A percentile compares a stretch with the other conserved stretches of the same genome.
These are phyloP conservation scores for Colletotrichum gloeosporioides DNA, from an alignment of 2,329 filamentous ascomycete genomes.

Conservation along the genomic window DNA sequence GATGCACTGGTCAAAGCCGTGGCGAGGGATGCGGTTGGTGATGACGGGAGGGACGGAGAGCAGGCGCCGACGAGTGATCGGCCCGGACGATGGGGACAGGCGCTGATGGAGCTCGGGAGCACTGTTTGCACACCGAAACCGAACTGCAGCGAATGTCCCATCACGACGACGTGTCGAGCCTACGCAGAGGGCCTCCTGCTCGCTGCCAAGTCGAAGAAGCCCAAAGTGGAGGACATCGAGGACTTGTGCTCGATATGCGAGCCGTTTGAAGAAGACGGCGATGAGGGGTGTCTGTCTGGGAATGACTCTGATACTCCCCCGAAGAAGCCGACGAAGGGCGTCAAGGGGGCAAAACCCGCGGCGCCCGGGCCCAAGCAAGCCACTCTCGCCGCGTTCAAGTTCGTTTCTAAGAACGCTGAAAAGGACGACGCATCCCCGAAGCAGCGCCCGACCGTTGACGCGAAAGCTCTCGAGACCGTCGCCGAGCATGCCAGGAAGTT, in stretches of 20 bases:
- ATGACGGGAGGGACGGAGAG: slow-evolving; percentile 17
- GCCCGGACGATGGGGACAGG: slow-evolving; percentile 68
- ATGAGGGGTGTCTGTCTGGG: slow-evolving; percentile 23
- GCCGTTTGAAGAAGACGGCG: slow-evolving; percentile 43
- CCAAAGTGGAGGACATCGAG: slow-evolving; percentile 48
- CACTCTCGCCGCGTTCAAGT: slow-evolving; percentile 38
- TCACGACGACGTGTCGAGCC: slow-evolving; percentile 55
- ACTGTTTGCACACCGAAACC: slow-evolving; percentile 67
- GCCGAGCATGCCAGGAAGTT: slow-evolving; percentile 55
- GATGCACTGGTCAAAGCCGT: slow-evolving; percentile 59
- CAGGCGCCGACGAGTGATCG: slow-evolving; percentile 46
- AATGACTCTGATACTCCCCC: neutral
- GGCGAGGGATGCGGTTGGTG: slow-evolving; percentile 39
- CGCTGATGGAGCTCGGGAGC: slow-evolving; percentile 69
- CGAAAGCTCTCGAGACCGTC: slow-evolving; percentile 34
- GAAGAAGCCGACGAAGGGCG: slow-evolving; percentile 17
- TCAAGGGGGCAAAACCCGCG: neutral
- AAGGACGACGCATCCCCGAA: neutral
- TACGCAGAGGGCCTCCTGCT: slow-evolving; percentile 51
- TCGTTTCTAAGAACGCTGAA: slow-evolving; percentile 30
- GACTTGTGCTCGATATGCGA: slow-evolving; percentile 56
- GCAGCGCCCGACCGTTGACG: slow-evolving; percentile 15
- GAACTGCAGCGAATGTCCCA: slow-evolving; percentile 57
- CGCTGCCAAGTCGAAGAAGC: slow-evolving; percentile 26
- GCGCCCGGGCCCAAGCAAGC: slow-evolving; percentile 28